Evolutionary conservation across 2,329 filamentous ascomycete species (phyloP).

Genomic region (Fusarium paranaense): DNA sequence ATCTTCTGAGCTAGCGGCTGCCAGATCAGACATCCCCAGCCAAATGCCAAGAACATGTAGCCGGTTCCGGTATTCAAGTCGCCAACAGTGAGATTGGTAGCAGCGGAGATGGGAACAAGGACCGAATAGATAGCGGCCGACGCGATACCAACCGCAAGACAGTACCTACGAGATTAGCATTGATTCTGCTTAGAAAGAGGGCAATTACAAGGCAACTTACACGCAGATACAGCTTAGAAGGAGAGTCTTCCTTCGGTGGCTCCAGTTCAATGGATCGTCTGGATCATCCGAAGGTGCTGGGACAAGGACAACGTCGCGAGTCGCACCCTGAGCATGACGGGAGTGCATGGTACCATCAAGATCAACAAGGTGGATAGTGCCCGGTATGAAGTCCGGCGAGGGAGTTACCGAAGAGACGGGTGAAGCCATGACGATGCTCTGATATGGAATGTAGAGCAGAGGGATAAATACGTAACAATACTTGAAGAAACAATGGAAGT

Average conservation of each 20-base stretch:
- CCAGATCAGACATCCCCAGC: conserved; percentile 50
- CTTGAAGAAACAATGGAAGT: background rate
- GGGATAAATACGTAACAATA: background rate
- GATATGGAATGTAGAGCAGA: background rate
- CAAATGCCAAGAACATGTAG: conserved; percentile 47
- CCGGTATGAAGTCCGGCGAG: background rate
- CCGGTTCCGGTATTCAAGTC: conserved; percentile 7
- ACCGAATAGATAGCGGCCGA: conserved; percentile 1
- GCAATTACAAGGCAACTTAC: conserved; percentile 35
- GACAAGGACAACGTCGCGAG: conserved; percentile 37
- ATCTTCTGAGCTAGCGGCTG: conserved; percentile 48
- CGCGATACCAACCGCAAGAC: background rate
- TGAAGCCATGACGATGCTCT: background rate
- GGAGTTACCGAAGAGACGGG: background rate
- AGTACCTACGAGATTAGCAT: conserved; percentile 1
- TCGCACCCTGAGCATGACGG: background rate
- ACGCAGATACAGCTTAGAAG: conserved; percentile 31
- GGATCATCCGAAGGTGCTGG: conserved; percentile 36
- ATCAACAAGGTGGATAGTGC: background rate
- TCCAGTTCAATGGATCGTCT: conserved; percentile 45
- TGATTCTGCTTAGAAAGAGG: background rate
- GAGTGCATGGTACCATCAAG: conserved; percentile 4
- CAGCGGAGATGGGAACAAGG: background rate
- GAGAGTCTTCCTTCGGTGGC: conserved; percentile 33
- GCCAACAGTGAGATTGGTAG: background rate